Evolutionary conservation across 1,139 yeast species (phyloP).

Genomic region (Oligophagozyma castellii): DNA sequence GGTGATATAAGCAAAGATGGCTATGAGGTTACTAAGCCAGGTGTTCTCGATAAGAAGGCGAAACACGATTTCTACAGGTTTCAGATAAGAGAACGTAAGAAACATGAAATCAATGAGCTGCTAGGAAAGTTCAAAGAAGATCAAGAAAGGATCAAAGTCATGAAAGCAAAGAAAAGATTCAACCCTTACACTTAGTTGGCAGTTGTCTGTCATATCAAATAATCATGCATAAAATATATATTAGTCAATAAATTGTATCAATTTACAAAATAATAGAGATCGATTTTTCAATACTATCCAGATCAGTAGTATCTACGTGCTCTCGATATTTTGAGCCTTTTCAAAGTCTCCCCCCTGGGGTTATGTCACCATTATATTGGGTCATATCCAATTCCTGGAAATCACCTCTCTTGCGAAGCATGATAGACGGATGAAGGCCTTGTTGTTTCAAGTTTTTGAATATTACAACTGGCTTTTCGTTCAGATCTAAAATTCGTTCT

Average conservation of each 20-base stretch:
- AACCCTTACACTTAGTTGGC: constrained; percentile 59
- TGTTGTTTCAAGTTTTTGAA: constrained; percentile 77
- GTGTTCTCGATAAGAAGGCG: constrained; percentile 59
- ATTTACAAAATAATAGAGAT: background rate
- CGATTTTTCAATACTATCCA: no score
- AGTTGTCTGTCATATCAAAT: constrained; percentile 1
- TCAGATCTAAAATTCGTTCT: constrained; percentile 69
- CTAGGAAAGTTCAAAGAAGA: constrained; percentile 76
- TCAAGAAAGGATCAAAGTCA: constrained; percentile 65
- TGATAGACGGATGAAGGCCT: constrained; percentile 85
- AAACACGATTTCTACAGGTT: constrained; percentile 89
- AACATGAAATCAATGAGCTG: constrained; percentile 81
- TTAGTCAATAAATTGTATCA: background rate
- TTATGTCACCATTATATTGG: constrained; percentile 6
- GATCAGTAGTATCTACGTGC: no score
- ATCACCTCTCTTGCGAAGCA: constrained; percentile 74
- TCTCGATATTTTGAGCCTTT: no score
- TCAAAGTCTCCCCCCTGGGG: constrained; percentile 23
- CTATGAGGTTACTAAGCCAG: no score
- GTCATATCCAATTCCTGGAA: constrained; percentile 20
- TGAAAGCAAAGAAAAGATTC: constrained; percentile 73
- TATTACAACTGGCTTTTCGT: constrained; percentile 82
- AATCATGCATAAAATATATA: background rate
- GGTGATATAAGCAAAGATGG: constrained; percentile 7
- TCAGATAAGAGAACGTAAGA: constrained; percentile 89